Conservation (phyloP, 305 asterid genomes). For the Solanum hybrid region DNA sequence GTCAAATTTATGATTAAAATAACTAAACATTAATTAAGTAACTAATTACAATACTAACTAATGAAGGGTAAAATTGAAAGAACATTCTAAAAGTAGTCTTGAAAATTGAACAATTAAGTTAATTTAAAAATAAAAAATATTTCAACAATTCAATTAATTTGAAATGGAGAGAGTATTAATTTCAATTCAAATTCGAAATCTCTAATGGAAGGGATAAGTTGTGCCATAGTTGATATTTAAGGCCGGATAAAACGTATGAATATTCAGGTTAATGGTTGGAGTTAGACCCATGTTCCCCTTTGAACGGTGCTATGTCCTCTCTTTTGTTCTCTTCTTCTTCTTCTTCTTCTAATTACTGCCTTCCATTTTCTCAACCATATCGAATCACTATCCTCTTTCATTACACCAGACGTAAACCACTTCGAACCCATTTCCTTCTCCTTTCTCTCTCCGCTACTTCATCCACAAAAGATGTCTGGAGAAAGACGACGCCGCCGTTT, state of each 20-base stretch:
- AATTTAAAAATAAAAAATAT: no score
- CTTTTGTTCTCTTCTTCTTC: not conserved
- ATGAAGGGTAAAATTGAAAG: no score
- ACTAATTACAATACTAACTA: not conserved
- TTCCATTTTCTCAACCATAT: conserved; percentile 7
- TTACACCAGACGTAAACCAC: conserved; percentile 4
- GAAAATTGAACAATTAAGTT: no score
- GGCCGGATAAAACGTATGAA: not conserved
- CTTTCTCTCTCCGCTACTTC: conserved; percentile 25
- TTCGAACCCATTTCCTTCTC: conserved; percentile 18
- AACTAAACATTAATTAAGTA: no score
- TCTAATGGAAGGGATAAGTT: not conserved
- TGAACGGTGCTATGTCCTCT: conserved; percentile 7
- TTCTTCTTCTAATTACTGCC: not conserved
- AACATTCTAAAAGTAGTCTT: no score
- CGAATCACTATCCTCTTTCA: conserved; percentile 18
- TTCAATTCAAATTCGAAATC: not conserved
- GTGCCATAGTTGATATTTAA: not conserved
- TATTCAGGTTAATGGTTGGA: not conserved
- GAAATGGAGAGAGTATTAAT: no score
- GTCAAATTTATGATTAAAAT: no score
- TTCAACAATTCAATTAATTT: no score
- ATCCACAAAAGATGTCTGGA: conserved; percentile 28
- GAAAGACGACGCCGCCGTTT: conserved; percentile 1
- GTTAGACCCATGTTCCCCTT: not conserved